These are phyloP conservation scores for Trichophyton schoenleinii DNA, from an alignment of 2,329 filamentous ascomycete species.

Conservation along the genomic window DNA sequence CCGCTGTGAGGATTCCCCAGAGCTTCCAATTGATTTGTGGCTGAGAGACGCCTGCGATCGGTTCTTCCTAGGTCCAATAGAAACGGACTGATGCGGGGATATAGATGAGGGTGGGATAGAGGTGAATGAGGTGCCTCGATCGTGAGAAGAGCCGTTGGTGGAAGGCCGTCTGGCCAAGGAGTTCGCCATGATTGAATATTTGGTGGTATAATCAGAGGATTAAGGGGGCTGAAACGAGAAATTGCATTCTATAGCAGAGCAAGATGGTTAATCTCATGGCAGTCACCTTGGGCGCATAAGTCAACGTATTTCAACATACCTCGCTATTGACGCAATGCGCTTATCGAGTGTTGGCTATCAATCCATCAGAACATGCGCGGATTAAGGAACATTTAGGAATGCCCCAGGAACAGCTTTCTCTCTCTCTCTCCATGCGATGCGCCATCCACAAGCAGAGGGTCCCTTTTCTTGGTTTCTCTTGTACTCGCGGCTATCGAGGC, in stretches of 20 bases:
- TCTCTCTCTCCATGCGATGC: not conserved
- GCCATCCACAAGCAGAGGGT: not conserved
- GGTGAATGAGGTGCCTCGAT: slow-evolving; percentile 47
- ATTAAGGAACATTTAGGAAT: not conserved
- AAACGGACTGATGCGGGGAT: slow-evolving; percentile 27
- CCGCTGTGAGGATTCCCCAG: slow-evolving; percentile 26
- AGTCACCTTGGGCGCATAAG: not conserved
- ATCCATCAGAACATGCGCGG: not conserved
- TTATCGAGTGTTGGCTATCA: not conserved
- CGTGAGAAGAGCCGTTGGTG: slow-evolving; percentile 26
- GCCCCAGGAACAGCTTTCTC: not conserved
- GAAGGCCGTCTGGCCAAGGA: slow-evolving; percentile 30
- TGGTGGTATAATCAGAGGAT: not conserved
- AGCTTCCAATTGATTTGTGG: slow-evolving; percentile 40
- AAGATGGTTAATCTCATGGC: not conserved
- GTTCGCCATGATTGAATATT: slow-evolving; percentile 23
- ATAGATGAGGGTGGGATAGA: slow-evolving; percentile 44
- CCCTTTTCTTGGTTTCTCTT: not conserved
- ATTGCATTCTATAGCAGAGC: not conserved
- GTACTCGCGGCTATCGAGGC: not conserved
- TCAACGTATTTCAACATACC: not conserved
- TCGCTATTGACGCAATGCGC: not conserved
- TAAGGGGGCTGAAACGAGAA: not conserved
- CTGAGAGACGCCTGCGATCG: slow-evolving; percentile 49
- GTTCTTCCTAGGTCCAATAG: slow-evolving; percentile 42